Evolutionary conservation across 2,329 filamentous ascomycete species (phyloP), one percentile per base, ranked within the genome.

Genomic region (Trichoderma pleuroti): DNA sequence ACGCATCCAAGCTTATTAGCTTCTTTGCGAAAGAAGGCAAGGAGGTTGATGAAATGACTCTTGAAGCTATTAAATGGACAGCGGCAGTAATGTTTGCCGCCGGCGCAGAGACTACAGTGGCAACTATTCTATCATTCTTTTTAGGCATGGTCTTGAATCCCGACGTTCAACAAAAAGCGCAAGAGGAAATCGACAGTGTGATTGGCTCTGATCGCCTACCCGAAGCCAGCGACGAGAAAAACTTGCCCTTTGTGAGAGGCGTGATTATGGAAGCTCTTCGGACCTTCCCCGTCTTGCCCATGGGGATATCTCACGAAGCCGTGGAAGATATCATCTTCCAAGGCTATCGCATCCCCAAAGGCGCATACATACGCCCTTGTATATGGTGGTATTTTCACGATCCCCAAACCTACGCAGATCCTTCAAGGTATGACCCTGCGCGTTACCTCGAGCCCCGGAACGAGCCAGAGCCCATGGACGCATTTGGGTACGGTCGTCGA

Each of bases 401-500:
- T 26, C 65, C 70, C 0, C n/a, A 69, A 32, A 54, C 49, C n/a
- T 60, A 93, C 77, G 84, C 86, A 0, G 70, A 80, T 12, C 79
- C 78, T 1, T 62, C 68, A 2, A 18, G n/a, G 4, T 81, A 78
- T 36, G 59, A 78, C 26, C 78, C 77, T 2, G 75, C 75, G 6
- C 74, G 78, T 1, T 80, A 74, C 60, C 72, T 81, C 1, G 32
- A 39, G 3, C 73, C 75, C 1, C 68, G 73, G 8, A 73, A 76
- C 9, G 74, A 74, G 32, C 76, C 76, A 0, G 34, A 67, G 12
- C 34, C 57, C n/a, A n/a, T 5, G 4, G 24, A 60, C 1, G 14
- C 16, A 10, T 71, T 70, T 39, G 70, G 70, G 1, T 70, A 42
- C 5, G 70, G 70, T 2, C 70, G 70, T 8, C 68, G 70, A 32